Evolutionary conservation across 2,329 filamentous ascomycete genomes (phyloP).

Genomic region (Clathrospora elynae): DNA sequence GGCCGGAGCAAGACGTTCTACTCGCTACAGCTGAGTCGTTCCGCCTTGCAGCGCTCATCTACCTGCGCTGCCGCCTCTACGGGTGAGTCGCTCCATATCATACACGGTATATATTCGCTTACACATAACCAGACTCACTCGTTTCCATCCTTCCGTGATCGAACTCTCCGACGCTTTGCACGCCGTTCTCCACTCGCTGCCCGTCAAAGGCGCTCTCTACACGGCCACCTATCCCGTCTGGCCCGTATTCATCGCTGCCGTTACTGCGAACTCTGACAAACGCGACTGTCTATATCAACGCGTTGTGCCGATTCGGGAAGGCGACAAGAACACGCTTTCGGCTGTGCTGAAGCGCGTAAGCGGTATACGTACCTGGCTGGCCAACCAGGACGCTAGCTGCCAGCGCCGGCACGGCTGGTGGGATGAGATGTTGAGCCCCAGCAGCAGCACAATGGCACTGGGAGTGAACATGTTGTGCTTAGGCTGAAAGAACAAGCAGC

Average conservation of each 20-base stretch:
- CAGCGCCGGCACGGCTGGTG: conserved; percentile 38
- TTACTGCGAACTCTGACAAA: conserved; percentile 40
- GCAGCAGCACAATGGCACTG: conserved; percentile 31
- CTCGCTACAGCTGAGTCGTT: conserved; percentile 40
- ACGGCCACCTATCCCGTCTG: conserved; percentile 43
- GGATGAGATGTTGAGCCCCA: conserved; percentile 42
- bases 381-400: conserved; percentile 31
- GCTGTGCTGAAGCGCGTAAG: conserved; percentile 40
- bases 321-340: conserved; percentile 41
- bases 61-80: conserved; percentile 39
- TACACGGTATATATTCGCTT: conserved; percentile 1
- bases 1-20: conserved; percentile 32
- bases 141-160: conserved; percentile 38
- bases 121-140: conserved; percentile 30
- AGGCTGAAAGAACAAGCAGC: conserved; percentile 10
- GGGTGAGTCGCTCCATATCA: conserved; percentile 23
- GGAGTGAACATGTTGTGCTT: conserved; percentile 21
- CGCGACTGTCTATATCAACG: conserved; percentile 40
- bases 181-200: conserved; percentile 32
- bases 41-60: conserved; percentile 40
- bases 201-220: conserved; percentile 40
- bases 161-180: conserved; percentile 36
- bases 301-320: conserved; percentile 40
- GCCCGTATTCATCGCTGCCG: conserved; percentile 42
- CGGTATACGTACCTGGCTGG: conserved; percentile 39